Evolutionary conservation across 495 filamentous ascomycete species (phyloP).

Genomic region (Aspergillus leporis): DNA sequence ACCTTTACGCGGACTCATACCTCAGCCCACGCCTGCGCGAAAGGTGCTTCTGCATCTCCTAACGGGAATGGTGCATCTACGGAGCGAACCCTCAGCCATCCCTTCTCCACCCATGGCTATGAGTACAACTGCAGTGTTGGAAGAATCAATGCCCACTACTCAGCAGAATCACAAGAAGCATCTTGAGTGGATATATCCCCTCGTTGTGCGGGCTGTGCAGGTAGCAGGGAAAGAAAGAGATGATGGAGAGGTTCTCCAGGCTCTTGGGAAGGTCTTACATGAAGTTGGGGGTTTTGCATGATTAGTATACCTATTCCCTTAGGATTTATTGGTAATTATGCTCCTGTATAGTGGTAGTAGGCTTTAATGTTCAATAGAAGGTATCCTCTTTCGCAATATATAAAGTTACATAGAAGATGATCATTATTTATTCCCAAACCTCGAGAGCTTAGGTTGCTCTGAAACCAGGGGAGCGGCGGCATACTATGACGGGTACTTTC

Average conservation of each 20-base stretch:
- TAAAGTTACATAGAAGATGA: not conserved
- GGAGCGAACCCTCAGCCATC: conserved; percentile 71
- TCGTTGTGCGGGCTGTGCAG: conserved; percentile 69
- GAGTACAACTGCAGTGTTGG: conserved; percentile 45
- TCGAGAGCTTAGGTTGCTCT: not conserved
- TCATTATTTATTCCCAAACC: too few relatives aligned
- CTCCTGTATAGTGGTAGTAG: not conserved
- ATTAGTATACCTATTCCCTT: not conserved
- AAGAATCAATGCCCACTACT: conserved; percentile 12
- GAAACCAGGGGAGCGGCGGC: not conserved
- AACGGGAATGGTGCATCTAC: conserved; percentile 59
- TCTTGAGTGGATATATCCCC: conserved; percentile 76
- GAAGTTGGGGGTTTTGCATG: conserved; percentile 54
- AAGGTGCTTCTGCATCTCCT: conserved; percentile 76
- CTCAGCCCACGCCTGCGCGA: conserved; percentile 80
- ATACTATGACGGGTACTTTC: not conserved
- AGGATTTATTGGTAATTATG: not conserved
- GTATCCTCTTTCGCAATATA: not conserved
- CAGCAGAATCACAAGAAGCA: conserved; percentile 59
- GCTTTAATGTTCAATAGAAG: not conserved
- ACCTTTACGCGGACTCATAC: conserved; percentile 87
- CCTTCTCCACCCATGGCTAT: conserved; percentile 54
- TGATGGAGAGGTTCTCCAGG: conserved; percentile 58
- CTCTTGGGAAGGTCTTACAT: conserved; percentile 65
- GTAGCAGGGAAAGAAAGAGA: conserved; percentile 64